Evolutionary conservation across 108 stramenopile genomes (phyloP), one percentile per base, ranked within the genome.

Genomic region (Discostella stelligeroides): DNA sequence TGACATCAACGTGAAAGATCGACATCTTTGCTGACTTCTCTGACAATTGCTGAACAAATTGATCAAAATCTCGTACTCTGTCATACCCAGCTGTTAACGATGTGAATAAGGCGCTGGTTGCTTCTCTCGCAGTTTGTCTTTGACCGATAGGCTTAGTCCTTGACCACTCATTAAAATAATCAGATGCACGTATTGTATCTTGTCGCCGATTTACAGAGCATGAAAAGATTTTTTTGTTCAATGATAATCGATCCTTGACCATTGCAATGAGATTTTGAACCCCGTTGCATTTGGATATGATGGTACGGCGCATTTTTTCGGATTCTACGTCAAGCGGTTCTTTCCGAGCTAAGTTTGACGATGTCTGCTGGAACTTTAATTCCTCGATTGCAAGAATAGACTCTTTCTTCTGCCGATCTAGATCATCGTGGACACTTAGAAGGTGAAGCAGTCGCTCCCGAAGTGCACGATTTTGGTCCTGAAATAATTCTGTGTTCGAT

Each of bases 251-350:
- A 34, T 66, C 65, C 27, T 75, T 58, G 15, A 69, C 60, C 20
- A 59, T 66, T 41, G 34, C 27, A 20, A 87, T 81, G 8, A 72
- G 66, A 20, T 65, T 81, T 40, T 72, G 63, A 46, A 85, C 55
- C 15, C 55, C 37, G 20, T 64, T 54, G 30, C 85, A 84, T 45
- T 81, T 71, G 8, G 77, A 68, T 2, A 86, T 79, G 61, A 87
- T 84, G 17, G 49, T 68, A 20, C 87, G 82, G 56, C 86, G 82
- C 13, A 58, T 82, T 47, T 24, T 68, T 63, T 87, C 87, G 34
- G 90, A 84, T n/a, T 85, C 86, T 12, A 63, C 64, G 59, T 91
- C 90, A 11, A 91, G 70, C 11, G 85, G 85, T 70, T 88, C 84
- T 12, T 80, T 73, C 27, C 66, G 74, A 34, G 80, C 43, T 1